These are phyloP conservation scores for Bocquillonia castaneifolia DNA, from an alignment of 441 rosid species.

Conservation along the genomic window DNA sequence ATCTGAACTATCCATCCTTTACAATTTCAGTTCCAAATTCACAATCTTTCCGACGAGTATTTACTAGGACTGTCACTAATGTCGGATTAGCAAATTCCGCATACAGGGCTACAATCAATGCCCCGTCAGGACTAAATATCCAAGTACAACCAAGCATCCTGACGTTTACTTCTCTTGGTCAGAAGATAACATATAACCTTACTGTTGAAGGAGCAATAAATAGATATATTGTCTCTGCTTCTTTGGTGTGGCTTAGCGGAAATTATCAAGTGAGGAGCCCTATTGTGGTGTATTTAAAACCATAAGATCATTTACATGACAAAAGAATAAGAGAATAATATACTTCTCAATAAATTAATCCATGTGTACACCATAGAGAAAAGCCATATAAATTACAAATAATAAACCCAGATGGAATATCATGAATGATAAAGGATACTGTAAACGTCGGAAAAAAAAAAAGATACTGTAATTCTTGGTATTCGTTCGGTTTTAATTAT, in stretches of 20 bases:
- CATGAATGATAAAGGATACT: too few species aligned
- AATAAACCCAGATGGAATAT: too few species aligned
- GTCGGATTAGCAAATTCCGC: constrained; percentile 40
- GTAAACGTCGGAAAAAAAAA: too few species aligned
- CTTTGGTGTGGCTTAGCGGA: constrained; percentile 50
- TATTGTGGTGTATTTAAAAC: too few species aligned
- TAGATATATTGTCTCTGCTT: too few species aligned
- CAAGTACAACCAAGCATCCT: constrained; percentile 34
- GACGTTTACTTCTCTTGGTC: constrained; percentile 25
- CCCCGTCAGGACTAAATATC: constrained; percentile 28
- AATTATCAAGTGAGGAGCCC: constrained; percentile 53
- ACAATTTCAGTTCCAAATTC: constrained; percentile 25
- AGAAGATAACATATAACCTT: constrained; percentile 36
- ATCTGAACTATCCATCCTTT: constrained; percentile 64
- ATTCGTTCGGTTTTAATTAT: too few species aligned
- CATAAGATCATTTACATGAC: too few species aligned
- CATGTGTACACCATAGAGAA: too few species aligned
- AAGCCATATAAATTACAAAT: too few species aligned
- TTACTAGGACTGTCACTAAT: constrained; percentile 46
- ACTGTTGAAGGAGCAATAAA: constrained; percentile 39
- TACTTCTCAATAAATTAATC: too few species aligned
- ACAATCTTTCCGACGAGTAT: constrained; percentile 18
- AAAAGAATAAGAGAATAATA: too few species aligned
- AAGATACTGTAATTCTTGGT: too few species aligned
- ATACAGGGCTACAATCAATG: constrained; percentile 29